Conservation (phyloP, 1,284 basidiomycete genomes). For the Phlebopus sp. region DNA sequence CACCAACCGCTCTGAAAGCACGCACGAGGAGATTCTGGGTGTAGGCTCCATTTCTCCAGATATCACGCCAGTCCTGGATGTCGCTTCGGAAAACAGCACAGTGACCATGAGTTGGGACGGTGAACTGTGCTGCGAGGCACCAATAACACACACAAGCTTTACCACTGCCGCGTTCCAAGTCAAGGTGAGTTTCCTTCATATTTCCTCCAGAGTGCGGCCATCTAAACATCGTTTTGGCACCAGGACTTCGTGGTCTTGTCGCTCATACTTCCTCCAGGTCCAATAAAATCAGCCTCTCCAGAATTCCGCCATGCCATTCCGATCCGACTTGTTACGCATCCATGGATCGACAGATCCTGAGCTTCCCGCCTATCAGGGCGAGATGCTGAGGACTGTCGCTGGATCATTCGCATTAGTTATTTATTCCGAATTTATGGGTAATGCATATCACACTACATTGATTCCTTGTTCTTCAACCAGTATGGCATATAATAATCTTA, state of each 20-base stretch:
- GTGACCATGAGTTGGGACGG: conserved; percentile 42
- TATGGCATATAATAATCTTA: too few relatives aligned
- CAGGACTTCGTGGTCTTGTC: conserved; percentile 57
- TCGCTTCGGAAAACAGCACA: conserved; percentile 5
- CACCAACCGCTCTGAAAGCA: conserved; percentile 6
- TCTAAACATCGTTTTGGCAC: conserved; percentile 4
- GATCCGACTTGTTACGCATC: conserved; percentile 50
- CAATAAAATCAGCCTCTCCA: conserved; percentile 29
- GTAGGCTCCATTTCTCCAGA: conserved; percentile 20
- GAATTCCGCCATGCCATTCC: conserved; percentile 43
- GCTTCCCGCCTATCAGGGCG: background rate
- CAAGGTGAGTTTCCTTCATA: conserved; percentile 19
- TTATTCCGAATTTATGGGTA: too few relatives aligned
- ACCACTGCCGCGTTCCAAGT: conserved; percentile 32
- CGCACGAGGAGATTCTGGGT: conserved; percentile 29
- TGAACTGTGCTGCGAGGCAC: conserved; percentile 33
- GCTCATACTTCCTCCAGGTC: conserved; percentile 29
- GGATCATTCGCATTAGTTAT: too few relatives aligned
- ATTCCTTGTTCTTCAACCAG: too few relatives aligned
- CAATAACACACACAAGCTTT: conserved; percentile 40
- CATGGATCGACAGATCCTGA: conserved; percentile 38
- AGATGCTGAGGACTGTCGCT: too few relatives aligned
- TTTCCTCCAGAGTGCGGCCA: conserved; percentile 2
- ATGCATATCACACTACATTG: too few relatives aligned
- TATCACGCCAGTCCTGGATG: conserved; percentile 14